Conservation (phyloP, 345 rosid genomes). For the Melaleuca quinquenervia region DNA sequence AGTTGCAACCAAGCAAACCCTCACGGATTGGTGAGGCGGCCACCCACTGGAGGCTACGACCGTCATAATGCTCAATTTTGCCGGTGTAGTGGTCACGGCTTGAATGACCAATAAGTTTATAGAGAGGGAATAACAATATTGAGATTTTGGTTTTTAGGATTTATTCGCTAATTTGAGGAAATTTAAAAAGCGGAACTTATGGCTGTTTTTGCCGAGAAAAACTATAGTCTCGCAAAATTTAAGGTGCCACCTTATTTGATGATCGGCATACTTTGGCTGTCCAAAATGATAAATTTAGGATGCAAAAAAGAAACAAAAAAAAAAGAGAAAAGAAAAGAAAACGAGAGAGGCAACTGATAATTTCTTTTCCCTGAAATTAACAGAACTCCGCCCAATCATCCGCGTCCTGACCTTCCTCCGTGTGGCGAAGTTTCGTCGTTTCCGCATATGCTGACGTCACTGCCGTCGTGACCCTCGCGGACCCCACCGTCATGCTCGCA, state of each 20-base stretch:
- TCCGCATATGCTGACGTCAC: neutral
- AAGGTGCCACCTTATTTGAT: neutral
- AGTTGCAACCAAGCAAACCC: neutral
- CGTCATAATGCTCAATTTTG: neutral
- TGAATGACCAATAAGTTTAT: neutral
- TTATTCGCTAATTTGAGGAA: neutral
- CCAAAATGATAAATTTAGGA: neutral
- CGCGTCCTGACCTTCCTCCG: neutral
- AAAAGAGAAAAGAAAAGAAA: accelerated
- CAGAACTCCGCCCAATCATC: neutral
- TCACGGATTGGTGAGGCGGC: neutral
- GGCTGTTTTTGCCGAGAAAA: neutral
- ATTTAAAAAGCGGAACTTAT: neutral
- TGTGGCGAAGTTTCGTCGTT: neutral
- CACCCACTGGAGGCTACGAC: neutral
- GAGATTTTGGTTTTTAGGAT: neutral
- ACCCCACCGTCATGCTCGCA: neutral
- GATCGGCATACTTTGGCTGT: neutral
- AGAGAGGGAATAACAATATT: neutral
- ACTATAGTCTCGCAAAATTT: neutral
- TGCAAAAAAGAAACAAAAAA: neutral
- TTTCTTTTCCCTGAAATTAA: neutral
- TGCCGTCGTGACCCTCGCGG: neutral
- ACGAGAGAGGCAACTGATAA: neutral
- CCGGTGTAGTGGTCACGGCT: neutral